Evolutionary conservation across 2,329 filamentous ascomycete genomes (phyloP), one percentile per base, ranked within the genome.

Genomic region (Penicillium sp.): DNA sequence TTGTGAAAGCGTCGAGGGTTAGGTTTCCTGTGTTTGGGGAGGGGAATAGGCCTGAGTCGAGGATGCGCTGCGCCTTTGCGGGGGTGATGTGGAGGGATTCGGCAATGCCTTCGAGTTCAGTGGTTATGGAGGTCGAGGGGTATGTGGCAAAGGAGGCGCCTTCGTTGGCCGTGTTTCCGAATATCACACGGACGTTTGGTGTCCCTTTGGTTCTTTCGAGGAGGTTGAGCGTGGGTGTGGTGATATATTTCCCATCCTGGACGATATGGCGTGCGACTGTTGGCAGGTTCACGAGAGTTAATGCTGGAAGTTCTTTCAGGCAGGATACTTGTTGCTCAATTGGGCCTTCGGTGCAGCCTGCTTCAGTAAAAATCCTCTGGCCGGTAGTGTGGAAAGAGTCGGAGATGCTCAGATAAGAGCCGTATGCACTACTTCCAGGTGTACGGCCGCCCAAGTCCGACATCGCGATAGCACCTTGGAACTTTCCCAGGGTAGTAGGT

Each of bases 241-340:
- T 78, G 63, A 88, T 81, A 60, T 84, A 86, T 8, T 77, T 82
- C 29, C 85, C 85, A 62, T 89, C 86, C 53, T 87, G 82, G 7
- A 89, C 85, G 5, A 86, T 79, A 62, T 83, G 85, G 47, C 83
- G 79, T 9, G 63, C 58, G 30, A 63, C 51, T 26, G 58, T 65
- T 30, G 56, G 29, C 5, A 65, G 26, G n/a, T 38, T 53, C 7
- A 62, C 58, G n/a, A 67, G 58, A 19, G 47, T 62, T 2, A 53
- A 60, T 15, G 64, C 60, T 3, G 83, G 81, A 5, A 85, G 68
- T 35, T 78, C 70, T 45, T 83, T 80, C 21, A 88, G 78, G 66
- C 86, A 88, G 17, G 79, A 77, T 23, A 88, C 82, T 55, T 84
- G 81, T 2, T 79, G 81, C 5, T 76, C 71, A 2, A 83, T 53